Percentiles rank a stretch among this genome's conserved stretches.
These are phyloP conservation scores for Patellaria atrata DNA, from an alignment of 495 filamentous ascomycete species.

Conservation along the genomic window DNA sequence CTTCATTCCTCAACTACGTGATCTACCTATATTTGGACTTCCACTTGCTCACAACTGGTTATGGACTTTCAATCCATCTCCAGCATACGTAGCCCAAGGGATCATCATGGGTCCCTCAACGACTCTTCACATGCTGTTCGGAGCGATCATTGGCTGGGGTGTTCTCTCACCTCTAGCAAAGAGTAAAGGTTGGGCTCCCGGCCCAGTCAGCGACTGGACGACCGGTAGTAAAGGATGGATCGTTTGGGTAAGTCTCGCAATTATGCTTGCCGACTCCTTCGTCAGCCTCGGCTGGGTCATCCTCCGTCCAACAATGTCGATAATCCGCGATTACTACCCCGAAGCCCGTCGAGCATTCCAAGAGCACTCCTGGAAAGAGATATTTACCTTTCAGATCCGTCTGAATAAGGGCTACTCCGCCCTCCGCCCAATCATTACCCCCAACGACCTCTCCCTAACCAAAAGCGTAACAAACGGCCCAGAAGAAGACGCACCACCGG, in stretches of 20 bases:
- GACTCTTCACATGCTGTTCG: conserved; percentile 89
- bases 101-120: conserved; percentile 85
- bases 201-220: conserved; percentile 73
- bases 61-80: conserved; percentile 90
- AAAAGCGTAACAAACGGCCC: conserved; percentile 6
- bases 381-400: conserved; percentile 15
- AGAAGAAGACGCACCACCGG: conserved; percentile 57
- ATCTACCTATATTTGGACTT: conserved; percentile 71
- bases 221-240: conserved; percentile 95
- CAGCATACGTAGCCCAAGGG: conserved; percentile 81
- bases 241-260: conserved; percentile 84
- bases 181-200: conserved; percentile 74
- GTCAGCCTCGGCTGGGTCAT: conserved; percentile 76
- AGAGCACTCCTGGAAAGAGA: conserved; percentile 20
- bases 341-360: conserved; percentile 13
- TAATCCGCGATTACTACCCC: conserved; percentile 26
- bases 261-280: conserved; percentile 91
- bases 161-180: conserved; percentile 83
- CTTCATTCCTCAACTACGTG: conserved; percentile 73
- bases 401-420: conserved; percentile 18
- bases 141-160: conserved; percentile 82
- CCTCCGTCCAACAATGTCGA: conserved; percentile 40
- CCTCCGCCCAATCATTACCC: conserved; percentile 3
- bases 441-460: conserved; percentile 9
- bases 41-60: conserved; percentile 67